These are phyloP conservation scores for Mercurialis annua DNA, from an alignment of 345 rosid genomes.

Conservation along the genomic window DNA sequence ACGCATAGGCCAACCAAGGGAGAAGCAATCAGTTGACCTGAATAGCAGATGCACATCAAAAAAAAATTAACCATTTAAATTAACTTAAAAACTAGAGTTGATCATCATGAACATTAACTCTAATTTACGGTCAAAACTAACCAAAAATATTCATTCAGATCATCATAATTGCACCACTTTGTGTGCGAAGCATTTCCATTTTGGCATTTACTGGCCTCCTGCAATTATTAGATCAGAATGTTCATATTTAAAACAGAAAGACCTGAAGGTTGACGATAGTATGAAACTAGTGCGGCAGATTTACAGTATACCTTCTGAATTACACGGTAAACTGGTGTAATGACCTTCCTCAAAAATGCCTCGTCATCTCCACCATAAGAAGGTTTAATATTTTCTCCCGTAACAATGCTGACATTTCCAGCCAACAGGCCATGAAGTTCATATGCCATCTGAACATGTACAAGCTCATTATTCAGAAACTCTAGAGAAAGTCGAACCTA, in stretches of 20 bases:
- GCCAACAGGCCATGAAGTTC: constrained; percentile 97
- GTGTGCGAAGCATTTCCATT: constrained; percentile 80
- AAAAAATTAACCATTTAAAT: constrained; percentile 7
- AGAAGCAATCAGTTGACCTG: constrained; percentile 94
- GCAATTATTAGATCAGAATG: constrained; percentile 24
- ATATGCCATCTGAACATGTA: constrained; percentile 81
- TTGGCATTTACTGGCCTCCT: constrained; percentile 82
- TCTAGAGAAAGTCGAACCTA: not conserved
- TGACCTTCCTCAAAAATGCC: constrained; percentile 85
- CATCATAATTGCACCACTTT: constrained; percentile 97
- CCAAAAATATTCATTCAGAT: constrained; percentile 97
- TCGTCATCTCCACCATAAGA: constrained; percentile 98
- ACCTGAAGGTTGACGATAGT: constrained; percentile 9
- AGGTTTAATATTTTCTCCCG: constrained; percentile 96
- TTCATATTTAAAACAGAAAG: constrained; percentile 12
- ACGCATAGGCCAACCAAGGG: constrained; percentile 99
- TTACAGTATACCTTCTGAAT: constrained; percentile 58
- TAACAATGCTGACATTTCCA: constrained; percentile 96
- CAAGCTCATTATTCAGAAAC: not conserved
- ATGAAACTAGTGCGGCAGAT: not conserved
- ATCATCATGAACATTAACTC: constrained; percentile 3
- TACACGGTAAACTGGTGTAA: constrained; percentile 84
- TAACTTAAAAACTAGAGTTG: constrained; percentile 4
- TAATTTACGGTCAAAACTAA: constrained; percentile 34
- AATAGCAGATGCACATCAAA: constrained; percentile 20